These are phyloP conservation scores for Fomitopsis pulvina DNA, from an alignment of 768 basidiomycete genomes.

Conservation along the genomic window DNA sequence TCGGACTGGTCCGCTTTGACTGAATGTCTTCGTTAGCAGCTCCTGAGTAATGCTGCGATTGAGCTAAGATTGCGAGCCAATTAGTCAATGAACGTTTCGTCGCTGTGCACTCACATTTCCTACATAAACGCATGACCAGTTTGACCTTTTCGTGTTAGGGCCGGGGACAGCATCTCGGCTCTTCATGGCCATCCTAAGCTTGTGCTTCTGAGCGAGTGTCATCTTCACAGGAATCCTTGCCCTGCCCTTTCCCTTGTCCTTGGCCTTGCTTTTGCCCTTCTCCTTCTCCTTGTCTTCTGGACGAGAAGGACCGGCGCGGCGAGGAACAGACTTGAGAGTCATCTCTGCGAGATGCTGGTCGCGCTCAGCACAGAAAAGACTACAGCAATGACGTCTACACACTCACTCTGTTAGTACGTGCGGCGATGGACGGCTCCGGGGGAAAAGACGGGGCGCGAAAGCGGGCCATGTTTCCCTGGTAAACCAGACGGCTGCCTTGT, in stretches of 20 bases:
- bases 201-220: conserved; percentile 5
- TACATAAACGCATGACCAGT: conserved; percentile 39
- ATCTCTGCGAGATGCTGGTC: not conserved
- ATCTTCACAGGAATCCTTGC: not conserved
- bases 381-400: not conserved
- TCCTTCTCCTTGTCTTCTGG: not conserved
- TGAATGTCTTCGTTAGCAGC: conserved; percentile 29
- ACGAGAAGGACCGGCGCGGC: not conserved
- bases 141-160: not conserved
- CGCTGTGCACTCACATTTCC: conserved; percentile 52
- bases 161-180: not conserved
- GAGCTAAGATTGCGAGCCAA: conserved; percentile 28
- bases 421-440: conserved; percentile 3
- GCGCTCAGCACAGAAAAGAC: not conserved
- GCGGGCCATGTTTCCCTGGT: conserved; percentile 9
- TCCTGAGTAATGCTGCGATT: conserved; percentile 25
- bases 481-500: too few relatives aligned
- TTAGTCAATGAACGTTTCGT: too few relatives aligned
- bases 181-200: conserved; percentile 12
- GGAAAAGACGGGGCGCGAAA: conserved; percentile 10
- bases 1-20: conserved; percentile 28
- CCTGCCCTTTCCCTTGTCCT: conserved; percentile 11
- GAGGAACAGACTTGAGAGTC: not conserved
- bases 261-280: not conserved
- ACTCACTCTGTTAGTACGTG: not conserved